Evolutionary conservation across 1,284 basidiomycete species (phyloP).

Genomic region (Sporisorium graminicola): DNA sequence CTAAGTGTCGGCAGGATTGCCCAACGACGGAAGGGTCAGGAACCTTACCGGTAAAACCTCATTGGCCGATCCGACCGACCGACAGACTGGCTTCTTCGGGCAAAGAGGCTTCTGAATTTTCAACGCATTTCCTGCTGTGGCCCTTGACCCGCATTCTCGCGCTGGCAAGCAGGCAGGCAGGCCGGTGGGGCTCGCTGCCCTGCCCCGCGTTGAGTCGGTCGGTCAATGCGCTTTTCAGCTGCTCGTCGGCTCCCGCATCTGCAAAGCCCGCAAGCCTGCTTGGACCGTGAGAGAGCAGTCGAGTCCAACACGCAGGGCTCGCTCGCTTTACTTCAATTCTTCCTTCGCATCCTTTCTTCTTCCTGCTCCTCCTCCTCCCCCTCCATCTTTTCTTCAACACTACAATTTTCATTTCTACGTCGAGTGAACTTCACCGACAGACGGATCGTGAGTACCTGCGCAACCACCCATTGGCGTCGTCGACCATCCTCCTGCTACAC

Average conservation of each 20-base stretch:
- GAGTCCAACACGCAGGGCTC: neutral
- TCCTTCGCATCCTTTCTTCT: conserved; percentile 16
- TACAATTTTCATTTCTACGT: conserved; percentile 12
- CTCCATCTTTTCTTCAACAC: conserved; percentile 1
- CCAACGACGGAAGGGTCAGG: too few species aligned
- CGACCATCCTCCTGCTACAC: neutral
- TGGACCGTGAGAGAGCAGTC: neutral
- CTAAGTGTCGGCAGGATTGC: too few species aligned
- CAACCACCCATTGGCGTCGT: neutral
- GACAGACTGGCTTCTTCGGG: too few species aligned
- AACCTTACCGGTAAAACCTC: neutral
- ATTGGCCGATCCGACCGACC: neutral
- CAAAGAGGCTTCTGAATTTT: too few species aligned
- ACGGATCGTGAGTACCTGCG: conserved; percentile 34
- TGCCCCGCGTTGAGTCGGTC: conserved; percentile 14
- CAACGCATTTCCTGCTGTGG: too few species aligned
- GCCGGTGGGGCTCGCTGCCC: neutral
- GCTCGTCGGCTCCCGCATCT: conserved; percentile 14
- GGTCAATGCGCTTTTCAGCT: conserved; percentile 20
- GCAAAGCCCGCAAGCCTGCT: neutral
- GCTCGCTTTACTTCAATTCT: conserved; percentile 6
- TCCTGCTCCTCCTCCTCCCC: conserved; percentile 1
- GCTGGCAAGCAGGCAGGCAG: neutral
- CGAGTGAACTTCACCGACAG: conserved; percentile 26
- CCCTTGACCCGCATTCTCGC: too few species aligned